Percentiles rank a stretch among this genome's conserved stretches.
Evolutionary conservation across 1,284 basidiomycete species (phyloP).

Genomic region (Trichosporon asahii): DNA sequence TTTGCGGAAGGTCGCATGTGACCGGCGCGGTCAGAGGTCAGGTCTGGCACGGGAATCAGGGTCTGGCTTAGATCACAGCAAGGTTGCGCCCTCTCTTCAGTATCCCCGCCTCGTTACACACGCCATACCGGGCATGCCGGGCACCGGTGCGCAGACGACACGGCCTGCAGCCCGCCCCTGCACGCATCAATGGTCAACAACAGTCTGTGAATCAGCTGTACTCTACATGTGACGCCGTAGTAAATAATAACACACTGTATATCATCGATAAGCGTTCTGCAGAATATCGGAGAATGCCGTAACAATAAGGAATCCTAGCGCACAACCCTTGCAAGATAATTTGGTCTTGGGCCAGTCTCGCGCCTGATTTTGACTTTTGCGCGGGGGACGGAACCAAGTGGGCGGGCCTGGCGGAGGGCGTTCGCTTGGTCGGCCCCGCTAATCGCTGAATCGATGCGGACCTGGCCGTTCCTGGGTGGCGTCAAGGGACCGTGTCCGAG

Average conservation of each 20-base stretch:
- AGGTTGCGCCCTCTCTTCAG: neutral
- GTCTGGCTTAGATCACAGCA: neutral
- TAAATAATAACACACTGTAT: too few species aligned
- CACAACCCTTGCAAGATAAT: neutral
- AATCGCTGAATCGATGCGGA: constrained; percentile 1
- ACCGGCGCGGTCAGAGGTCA: neutral
- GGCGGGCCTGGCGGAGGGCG: neutral
- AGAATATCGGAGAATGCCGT: neutral
- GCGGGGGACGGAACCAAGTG: constrained; percentile 1
- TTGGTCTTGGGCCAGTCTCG: neutral
- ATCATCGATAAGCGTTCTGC: neutral
- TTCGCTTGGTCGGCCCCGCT: neutral
- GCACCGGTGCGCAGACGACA: too few species aligned
- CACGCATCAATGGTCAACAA: neutral
- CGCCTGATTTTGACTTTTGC: constrained; percentile 4
- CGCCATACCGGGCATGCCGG: too few species aligned
- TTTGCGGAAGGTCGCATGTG: neutral
- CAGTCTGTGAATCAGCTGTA: too few species aligned
- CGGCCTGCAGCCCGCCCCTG: neutral
- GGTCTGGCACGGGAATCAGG: neutral
- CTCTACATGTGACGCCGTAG: too few species aligned
- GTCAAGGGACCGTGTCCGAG: neutral
- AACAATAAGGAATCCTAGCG: neutral
- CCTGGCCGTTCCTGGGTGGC: constrained; percentile 1
- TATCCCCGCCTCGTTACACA: neutral